Evolutionary conservation across 2,329 filamentous ascomycete genomes (phyloP).

Genomic region (Elsinoe fawcettii): DNA sequence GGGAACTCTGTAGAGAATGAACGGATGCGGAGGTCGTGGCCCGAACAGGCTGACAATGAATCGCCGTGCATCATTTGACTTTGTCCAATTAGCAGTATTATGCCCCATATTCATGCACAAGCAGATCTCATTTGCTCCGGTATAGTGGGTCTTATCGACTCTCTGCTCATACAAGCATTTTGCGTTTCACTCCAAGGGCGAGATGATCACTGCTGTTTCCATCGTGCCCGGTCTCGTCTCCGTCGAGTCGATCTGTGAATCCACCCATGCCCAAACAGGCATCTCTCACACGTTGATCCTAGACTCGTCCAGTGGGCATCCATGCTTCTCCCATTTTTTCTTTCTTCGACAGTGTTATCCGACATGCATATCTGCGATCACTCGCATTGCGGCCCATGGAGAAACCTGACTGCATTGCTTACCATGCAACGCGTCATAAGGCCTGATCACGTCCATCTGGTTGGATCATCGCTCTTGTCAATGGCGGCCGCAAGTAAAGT

Average conservation of each 20-base stretch:
- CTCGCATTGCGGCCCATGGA: neutral
- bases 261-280: neutral
- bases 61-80: conserved; percentile 4
- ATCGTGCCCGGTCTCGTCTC: neutral
- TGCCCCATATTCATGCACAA: neutral
- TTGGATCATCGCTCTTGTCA: neutral
- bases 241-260: neutral
- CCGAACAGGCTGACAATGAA: conserved; percentile 6
- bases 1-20: neutral
- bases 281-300: neutral
- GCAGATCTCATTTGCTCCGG: neutral
- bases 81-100: neutral
- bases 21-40: neutral
- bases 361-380: neutral
- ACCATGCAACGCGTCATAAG: conserved; percentile 1
- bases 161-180: neutral
- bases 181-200: neutral
- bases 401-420: neutral
- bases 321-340: neutral
- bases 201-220: neutral
- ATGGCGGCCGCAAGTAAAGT: conserved; percentile 4
- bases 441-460: neutral
- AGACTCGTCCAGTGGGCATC: neutral
- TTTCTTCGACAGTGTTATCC: neutral
- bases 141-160: neutral